Evolutionary conservation across 1,284 basidiomycete genomes (phyloP), one percentile per base, ranked within the genome.

Genomic region (Thecaphora thlaspeos): DNA sequence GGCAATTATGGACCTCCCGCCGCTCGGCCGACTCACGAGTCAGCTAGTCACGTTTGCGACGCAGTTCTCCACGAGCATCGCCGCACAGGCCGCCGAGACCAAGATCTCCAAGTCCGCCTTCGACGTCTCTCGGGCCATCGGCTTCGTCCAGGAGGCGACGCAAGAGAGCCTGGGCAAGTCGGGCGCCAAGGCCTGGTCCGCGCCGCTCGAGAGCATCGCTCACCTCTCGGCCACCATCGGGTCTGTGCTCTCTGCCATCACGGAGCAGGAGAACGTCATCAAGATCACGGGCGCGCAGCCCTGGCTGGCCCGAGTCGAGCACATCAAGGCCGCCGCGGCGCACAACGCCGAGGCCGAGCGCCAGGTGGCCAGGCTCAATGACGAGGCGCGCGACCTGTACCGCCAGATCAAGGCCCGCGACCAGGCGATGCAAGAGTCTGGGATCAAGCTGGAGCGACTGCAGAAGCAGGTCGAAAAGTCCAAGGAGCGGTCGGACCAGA

Each of bases 371-470:
- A 87, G 90, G 65, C 83, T 95, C 23, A 87, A 87, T 57, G 92
- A 95, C 58, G 91, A 97, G 78, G 85, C 93, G 57, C 87, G 90
- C 72, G 88, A 88, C 28, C 84, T 96, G 52, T 83, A 87, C 26
- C 87, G 91, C 24, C 89, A 85, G 50, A 83, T 96, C 51, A 72
- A 68, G 32, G 54, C 53, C 17, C 86, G 91, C 79, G 94, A 98
- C 62, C 90, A 95, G 81, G 84, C 80, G 34, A 85, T 92, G 45
- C 91, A 97, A 79, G 95, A 98, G 76, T 82, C 86, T 7, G 81
- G 82, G 5, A 91, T 97, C 58, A 97, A 93, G 82, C 89, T 96
- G 51, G 91, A 96, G 78, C 84, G 94, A 9, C 88, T 98, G 83
- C 90, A 94, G 75, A 86, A 91, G 45, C 85, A 91, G 43, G 87